Evolutionary conservation across 2,329 filamentous ascomycete genomes (phyloP).

Genomic region (Colletotrichum zoysiae): DNA sequence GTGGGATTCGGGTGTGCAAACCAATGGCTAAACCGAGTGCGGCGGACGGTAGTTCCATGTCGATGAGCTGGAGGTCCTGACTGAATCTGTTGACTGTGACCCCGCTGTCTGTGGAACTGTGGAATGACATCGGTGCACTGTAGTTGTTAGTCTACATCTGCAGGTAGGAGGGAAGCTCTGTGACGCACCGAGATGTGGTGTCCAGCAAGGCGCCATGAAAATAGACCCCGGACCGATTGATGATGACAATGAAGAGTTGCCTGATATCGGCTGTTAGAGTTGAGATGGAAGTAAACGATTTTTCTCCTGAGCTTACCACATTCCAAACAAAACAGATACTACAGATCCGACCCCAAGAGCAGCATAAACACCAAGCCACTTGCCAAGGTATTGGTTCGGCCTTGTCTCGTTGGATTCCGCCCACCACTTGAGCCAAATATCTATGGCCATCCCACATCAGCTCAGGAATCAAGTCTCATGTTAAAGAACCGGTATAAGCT

Average conservation of each 20-base stretch:
- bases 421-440: slow-evolving; percentile 63
- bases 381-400: slow-evolving; percentile 53
- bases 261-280: slow-evolving; percentile 35
- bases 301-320: slow-evolving; percentile 39
- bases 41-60: slow-evolving; percentile 44
- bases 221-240: slow-evolving; percentile 48
- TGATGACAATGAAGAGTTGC: slow-evolving; percentile 50
- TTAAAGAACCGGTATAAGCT: neutral
- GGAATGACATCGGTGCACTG: slow-evolving; percentile 43
- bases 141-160: neutral
- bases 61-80: slow-evolving; percentile 44
- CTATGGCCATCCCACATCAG: neutral
- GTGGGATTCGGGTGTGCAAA: neutral
- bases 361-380: slow-evolving; percentile 54
- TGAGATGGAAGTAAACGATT: slow-evolving; percentile 29
- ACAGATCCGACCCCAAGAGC: slow-evolving; percentile 30
- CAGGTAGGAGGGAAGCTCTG: neutral
- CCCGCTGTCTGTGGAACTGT: slow-evolving; percentile 42
- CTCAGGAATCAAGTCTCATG: neutral
- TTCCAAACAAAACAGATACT: slow-evolving; percentile 15
- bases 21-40: slow-evolving; percentile 42
- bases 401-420: slow-evolving; percentile 54
- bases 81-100: slow-evolving; percentile 45
- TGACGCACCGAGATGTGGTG: slow-evolving; percentile 43
- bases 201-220: slow-evolving; percentile 47